Conservation (phyloP, 306 rosid species). For the Prunus mira region DNA sequence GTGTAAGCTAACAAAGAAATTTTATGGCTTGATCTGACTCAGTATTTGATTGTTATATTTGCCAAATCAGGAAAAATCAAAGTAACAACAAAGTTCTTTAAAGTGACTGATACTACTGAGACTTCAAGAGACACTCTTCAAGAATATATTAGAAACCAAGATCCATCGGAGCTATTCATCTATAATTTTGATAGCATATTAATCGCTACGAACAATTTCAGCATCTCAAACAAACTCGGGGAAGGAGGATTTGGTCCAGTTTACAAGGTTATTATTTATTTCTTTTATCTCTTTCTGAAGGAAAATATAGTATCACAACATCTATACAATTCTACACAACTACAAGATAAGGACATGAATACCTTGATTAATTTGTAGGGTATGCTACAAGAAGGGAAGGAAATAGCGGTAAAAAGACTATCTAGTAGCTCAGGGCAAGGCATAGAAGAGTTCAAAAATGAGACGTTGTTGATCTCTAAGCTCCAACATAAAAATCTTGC, state of each 20-base stretch:
- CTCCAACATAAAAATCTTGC: conserved; percentile 46
- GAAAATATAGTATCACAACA: neutral
- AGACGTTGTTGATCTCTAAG: conserved; percentile 29
- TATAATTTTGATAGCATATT: conserved; percentile 12
- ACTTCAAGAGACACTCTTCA: neutral
- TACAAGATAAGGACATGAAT: neutral
- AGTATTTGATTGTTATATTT: neutral
- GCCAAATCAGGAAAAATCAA: neutral
- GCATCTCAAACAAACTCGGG: conserved; percentile 28
- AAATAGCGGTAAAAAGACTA: conserved; percentile 37
- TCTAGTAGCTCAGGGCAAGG: conserved; percentile 41
- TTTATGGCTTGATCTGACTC: neutral
- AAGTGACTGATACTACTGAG: neutral
- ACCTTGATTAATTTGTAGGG: conserved; percentile 23
- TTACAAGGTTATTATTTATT: conserved; percentile 14
- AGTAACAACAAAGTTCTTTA: neutral
- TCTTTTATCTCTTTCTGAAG: neutral
- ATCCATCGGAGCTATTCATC: neutral
- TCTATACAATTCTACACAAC: neutral
- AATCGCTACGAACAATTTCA: conserved; percentile 20
- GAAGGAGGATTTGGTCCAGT: conserved; percentile 34
- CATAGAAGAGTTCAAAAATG: conserved; percentile 35
- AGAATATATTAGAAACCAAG: neutral
- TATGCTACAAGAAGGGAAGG: conserved; percentile 28
- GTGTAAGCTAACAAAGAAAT: neutral